Percentiles rank a stretch among this genome's conserved stretches.
phyloP scores from a whole-genome alignment of 495 filamentous ascomycete species.

The Aspergillus nidulans region DNA sequence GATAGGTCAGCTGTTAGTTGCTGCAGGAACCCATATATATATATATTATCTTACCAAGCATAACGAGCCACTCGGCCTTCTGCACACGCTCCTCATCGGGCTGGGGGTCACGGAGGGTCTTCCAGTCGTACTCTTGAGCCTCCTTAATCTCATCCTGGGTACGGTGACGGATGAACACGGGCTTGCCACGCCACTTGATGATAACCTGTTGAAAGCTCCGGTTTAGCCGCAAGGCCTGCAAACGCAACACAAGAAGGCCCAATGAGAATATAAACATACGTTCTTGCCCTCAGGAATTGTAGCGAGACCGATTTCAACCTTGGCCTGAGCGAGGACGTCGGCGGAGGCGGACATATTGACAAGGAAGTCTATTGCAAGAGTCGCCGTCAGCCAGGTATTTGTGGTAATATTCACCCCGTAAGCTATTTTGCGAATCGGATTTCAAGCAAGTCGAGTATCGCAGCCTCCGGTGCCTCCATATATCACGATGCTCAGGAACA shows the following conservation, averaged over 20 bases:
- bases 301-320: constrained; percentile 93
- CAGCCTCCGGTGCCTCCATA: not conserved
- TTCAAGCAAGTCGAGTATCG: not conserved
- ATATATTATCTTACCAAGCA: constrained; percentile 68
- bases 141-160: constrained; percentile 82
- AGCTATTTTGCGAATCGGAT: not conserved
- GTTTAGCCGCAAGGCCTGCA: constrained; percentile 11
- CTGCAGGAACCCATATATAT: not conserved
- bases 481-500: constrained; percentile 17
- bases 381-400: constrained; percentile 19
- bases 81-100: constrained; percentile 87
- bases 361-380: constrained; percentile 73
- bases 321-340: constrained; percentile 97
- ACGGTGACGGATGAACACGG: constrained; percentile 99
- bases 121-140: constrained; percentile 72
- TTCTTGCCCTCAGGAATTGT: constrained; percentile 99
- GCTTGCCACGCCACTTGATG: constrained; percentile 99
- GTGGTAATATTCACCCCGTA: not conserved
- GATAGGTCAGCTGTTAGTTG: constrained; percentile 7
- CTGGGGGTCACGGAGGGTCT: constrained; percentile 84
- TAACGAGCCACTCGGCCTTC: constrained; percentile 98
- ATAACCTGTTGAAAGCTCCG: constrained; percentile 65
- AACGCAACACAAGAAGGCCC: not conserved
- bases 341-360: constrained; percentile 99
- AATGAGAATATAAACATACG: constrained; percentile 50